These are phyloP conservation scores for Begonia loranthoides DNA, from an alignment of 306 rosid genomes.

Conservation along the genomic window DNA sequence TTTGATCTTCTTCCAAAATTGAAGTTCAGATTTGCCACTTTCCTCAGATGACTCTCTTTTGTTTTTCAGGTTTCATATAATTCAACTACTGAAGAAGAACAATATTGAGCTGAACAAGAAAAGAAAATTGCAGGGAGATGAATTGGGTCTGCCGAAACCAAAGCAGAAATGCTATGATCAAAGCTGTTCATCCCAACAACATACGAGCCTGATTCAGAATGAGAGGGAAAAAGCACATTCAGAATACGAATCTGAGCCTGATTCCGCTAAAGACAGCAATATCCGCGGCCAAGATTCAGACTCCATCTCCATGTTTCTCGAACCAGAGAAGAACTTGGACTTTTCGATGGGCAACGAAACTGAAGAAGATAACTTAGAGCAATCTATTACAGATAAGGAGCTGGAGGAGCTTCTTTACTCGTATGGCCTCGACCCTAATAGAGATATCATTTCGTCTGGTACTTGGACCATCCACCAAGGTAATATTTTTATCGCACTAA, in stretches of 20 bases:
- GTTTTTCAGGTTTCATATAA: constrained; percentile 22
- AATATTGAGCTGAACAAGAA: constrained; percentile 36
- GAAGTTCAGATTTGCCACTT: background rate
- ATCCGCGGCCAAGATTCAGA: constrained; percentile 26
- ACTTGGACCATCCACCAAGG: constrained; percentile 53
- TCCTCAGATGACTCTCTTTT: background rate
- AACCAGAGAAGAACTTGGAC: background rate
- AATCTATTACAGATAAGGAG: constrained; percentile 28
- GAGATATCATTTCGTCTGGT: constrained; percentile 48
- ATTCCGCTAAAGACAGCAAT: constrained; percentile 47
- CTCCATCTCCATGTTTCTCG: constrained; percentile 13
- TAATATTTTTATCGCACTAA: no score
- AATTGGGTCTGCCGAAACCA: constrained; percentile 37
- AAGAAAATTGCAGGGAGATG: constrained; percentile 48
- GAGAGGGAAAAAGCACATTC: constrained; percentile 10
- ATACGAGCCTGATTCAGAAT: no score
- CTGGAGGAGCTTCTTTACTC: constrained; percentile 33
- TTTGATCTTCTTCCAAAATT: background rate
- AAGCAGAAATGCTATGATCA: constrained; percentile 45
- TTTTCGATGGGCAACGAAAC: background rate
- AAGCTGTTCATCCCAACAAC: constrained; percentile 18
- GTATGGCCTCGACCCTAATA: constrained; percentile 26
- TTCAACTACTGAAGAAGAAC: constrained; percentile 9
- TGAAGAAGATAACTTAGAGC: constrained; percentile 7
- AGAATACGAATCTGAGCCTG: constrained; percentile 21